Evolutionary conservation across 371 early-diverging fungal genomes (phyloP).

Genomic region (Batkoa obscura): DNA sequence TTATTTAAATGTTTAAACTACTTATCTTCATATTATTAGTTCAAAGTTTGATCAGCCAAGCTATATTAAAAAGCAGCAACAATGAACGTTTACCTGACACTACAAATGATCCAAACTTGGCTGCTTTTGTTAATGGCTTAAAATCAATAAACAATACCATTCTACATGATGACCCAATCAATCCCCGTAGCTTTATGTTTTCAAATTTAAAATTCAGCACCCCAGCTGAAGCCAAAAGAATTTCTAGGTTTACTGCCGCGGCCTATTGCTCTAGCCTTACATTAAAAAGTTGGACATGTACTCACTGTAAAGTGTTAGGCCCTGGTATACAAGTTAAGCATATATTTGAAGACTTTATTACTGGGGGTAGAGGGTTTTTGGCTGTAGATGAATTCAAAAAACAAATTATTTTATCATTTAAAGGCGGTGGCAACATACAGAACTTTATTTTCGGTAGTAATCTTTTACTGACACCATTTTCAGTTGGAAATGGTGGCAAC

Average conservation of each 20-base stretch:
- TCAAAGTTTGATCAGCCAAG: too few relatives aligned
- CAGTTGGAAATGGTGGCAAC: neutral
- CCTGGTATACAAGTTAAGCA: neutral
- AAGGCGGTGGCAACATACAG: neutral
- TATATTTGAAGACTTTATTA: too few relatives aligned
- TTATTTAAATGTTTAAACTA: too few relatives aligned
- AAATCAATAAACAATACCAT: too few relatives aligned
- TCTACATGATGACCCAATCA: too few relatives aligned
- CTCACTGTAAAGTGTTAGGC: neutral
- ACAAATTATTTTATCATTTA: neutral
- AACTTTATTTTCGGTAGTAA: neutral
- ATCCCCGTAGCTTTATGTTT: too few relatives aligned
- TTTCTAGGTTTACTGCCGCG: neutral
- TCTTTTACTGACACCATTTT: neutral
- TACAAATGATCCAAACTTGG: too few relatives aligned
- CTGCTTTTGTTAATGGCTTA: too few relatives aligned
- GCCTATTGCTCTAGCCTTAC: neutral
- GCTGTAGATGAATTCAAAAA: neutral
- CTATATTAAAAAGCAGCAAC: too few relatives aligned
- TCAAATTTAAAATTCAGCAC: too few relatives aligned
- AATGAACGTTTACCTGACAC: too few relatives aligned
- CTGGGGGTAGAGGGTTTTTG: neutral
- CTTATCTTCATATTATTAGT: too few relatives aligned
- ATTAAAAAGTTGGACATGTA: neutral
- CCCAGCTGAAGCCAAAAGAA: neutral